Base-by-base conservation (phyloP, 495 filamentous ascomycete genomes). In the Letharia lupina region DNA sequence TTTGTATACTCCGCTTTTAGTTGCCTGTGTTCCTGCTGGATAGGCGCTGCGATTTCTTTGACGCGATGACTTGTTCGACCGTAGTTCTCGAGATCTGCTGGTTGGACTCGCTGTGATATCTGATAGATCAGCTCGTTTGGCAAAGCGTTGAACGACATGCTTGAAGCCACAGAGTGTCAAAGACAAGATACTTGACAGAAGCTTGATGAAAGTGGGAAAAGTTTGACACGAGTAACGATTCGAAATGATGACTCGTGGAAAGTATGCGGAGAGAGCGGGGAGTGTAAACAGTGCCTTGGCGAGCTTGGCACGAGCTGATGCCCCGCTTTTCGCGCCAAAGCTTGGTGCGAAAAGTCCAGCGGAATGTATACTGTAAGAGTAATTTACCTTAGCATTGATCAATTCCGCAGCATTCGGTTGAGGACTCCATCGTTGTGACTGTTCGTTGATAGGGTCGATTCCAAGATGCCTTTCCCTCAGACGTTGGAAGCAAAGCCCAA, bases 401-500 rank as follows among this genome's bases (percentile, higher is more conserved):
- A 28, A 50, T 50, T 8, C 52, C 13, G 5, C 52, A 18, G 15
- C 28, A 35, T 18, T 9, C 31, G 6, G 8, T 57, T 15, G 12
- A 57, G 31, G 54, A 57, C 15, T 9, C 28, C 23, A 35, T 8
- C 13, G 2, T 35, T 35, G 52, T 8, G 28, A 35, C 4, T 6
- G 4, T 15, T 35, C 2, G 13, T 52, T 28, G 10, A 31, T 3
- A 31, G 23, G 12, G 23, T 13, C 9, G n/a, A 39, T 33, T 7
- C 41, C 61, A 68, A 9, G 31, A 74, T 74, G 72, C 72, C 72
- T 28, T 74, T 69, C 59, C 72, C 72, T 47, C 61, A 69, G 47
- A 71, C 72, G 2, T 61, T 92, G 77, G 78, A 80, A 69, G 88
- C 84, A 20, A 82, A 83, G 69, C 89, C 89, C 42, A 89, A 91